Base-by-base conservation (phyloP, 768 basidiomycete species). In the Psilocybe azurescens region DNA sequence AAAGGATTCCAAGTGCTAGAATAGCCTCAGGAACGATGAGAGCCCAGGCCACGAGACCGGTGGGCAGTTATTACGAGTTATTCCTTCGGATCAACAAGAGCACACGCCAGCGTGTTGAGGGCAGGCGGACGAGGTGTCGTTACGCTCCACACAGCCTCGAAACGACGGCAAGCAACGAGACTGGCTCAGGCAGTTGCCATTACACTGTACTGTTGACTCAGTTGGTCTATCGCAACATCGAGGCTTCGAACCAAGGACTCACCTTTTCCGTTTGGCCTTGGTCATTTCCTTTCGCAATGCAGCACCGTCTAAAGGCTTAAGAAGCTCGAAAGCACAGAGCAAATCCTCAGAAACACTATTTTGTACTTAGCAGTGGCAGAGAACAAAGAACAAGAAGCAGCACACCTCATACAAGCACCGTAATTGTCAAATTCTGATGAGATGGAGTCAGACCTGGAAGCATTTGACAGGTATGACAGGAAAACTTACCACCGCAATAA, bases 201-300 rank as follows among this genome's bases (percentile, higher is more conserved):
- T 67, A 74, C 60, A 63, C 76, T 79, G 62, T 28, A 58, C 54
- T 67, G 55, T 36, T 53, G 62, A 18, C 56, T 68, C 44, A 69
- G 53, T 59, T 38, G 20, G 56, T 56, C 57, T 66, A 52, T 56
- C 56, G 56, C 39, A 20, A 18, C 28, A 28, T n/a, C 20, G 36
- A 39, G 46, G 24, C 30, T 28, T 13, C 44, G 53, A n/a, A 14
- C 41, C 53, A 54, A 49, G 50, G 44, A 55, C 80, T 56, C 63
- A 93, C 94, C 94, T 97, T 85, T 97, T 97, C 83, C 96, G 92
- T 78, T 97, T 97, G 55, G 94, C 94, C 78, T 97, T 97, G 46
- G 94, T 96, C 95, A 98, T 97, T 76, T 98, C 96, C 77, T 98
- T 98, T 67, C 95, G 91, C 67, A 98, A 78, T 30, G 95, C 96